phyloP scores from a whole-genome alignment of 352 stramenopile species.

The Phytopythium cucurbitacearum region DNA sequence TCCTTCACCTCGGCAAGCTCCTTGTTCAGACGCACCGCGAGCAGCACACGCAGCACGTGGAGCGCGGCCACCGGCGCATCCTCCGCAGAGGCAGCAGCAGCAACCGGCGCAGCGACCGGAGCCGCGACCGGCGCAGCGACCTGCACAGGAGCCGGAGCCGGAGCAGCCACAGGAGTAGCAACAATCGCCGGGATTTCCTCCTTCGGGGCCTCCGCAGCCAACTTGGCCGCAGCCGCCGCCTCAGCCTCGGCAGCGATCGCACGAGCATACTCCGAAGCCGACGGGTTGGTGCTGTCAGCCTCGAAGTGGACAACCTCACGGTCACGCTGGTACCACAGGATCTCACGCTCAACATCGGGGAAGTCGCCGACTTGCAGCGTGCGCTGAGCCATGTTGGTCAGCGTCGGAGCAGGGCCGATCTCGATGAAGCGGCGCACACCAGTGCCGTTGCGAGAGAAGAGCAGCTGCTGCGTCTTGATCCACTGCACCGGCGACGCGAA shows the following conservation, averaged over 20 bases:
- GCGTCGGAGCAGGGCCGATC: conserved; percentile 74
- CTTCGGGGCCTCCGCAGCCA: conserved; percentile 36
- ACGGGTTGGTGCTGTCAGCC: conserved; percentile 53
- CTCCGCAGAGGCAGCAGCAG: conserved; percentile 20
- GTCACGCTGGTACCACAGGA: conserved; percentile 84
- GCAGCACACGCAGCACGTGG: conserved; percentile 70
- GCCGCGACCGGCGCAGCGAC: conserved; percentile 12
- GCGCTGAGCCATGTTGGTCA: conserved; percentile 82
- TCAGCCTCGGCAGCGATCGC: conserved; percentile 27
- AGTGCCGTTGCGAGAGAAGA: conserved; percentile 54
- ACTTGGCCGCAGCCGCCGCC: conserved; percentile 20
- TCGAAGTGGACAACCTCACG: conserved; percentile 80
- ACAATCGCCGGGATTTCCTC: conserved; percentile 23
- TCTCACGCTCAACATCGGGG: conserved; percentile 45
- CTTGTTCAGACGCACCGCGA: conserved; percentile 78
- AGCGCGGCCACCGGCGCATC: conserved; percentile 63
- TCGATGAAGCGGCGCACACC: conserved; percentile 75
- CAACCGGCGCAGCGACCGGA: conserved; percentile 7
- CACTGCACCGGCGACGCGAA: conserved; percentile 88
- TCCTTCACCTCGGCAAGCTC: conserved; percentile 56
- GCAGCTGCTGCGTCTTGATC: conserved; percentile 82
- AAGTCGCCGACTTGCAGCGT: conserved; percentile 73
- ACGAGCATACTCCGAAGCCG: conserved; percentile 59
- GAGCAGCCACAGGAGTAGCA: conserved; percentile 24
- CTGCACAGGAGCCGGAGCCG: conserved; percentile 19